Conservation (phyloP, 306 rosid species). For the Sechiopsis laciniata region DNA sequence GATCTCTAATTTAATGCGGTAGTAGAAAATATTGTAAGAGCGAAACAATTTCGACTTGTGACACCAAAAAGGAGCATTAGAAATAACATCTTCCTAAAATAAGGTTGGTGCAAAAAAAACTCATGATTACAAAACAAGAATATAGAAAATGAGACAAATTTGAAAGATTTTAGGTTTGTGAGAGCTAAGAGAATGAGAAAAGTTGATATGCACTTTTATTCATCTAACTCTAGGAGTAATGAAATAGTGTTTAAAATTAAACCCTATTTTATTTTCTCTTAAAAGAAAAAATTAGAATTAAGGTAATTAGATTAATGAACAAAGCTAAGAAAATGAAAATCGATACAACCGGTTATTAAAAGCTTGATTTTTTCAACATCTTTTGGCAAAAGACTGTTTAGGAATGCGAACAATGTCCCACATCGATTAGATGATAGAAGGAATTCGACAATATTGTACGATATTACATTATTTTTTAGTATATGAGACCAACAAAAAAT, state of each 20-base stretch:
- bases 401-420: neutral
- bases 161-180: neutral
- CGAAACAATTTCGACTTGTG: no score
- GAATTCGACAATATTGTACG: neutral
- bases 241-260: neutral
- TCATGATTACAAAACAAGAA: neutral
- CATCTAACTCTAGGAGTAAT: neutral
- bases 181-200: neutral
- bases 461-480: neutral
- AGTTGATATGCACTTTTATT: neutral
- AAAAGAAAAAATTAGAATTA: neutral
- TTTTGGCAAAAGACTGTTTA: neutral
- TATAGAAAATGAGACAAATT: neutral
- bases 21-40: no score
- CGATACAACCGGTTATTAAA: neutral
- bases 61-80: no score
- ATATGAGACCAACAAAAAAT: neutral
- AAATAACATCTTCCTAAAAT: no score
- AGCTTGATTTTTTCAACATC: neutral
- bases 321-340: neutral
- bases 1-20: no score
- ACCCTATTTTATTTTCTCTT: neutral
- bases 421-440: neutral
- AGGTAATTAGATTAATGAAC: neutral
- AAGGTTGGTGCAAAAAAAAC: neutral